phyloP scores from a whole-genome alignment of 73 alveolate species.

The Paramecium biaurelia region DNA sequence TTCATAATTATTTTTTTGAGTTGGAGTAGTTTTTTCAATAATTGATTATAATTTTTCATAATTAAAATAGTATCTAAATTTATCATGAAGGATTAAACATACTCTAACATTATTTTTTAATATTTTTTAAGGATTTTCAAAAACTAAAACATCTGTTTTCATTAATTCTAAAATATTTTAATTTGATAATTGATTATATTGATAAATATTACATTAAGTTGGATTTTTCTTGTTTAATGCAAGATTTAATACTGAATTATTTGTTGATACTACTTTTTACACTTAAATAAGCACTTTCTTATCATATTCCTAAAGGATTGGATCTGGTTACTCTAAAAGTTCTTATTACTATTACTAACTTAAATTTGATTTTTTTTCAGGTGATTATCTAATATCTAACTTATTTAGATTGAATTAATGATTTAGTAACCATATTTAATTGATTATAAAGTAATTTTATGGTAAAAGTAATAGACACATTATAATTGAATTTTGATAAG shows the following conservation, averaged over 20 bases:
- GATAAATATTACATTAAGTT: neutral
- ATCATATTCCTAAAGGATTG: neutral
- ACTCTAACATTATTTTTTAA: neutral
- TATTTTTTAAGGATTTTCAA: slow-evolving; percentile 25
- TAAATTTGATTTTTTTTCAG: neutral
- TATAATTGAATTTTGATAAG: neutral
- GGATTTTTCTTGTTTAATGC: neutral
- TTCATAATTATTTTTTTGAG: neutral
- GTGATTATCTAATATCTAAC: neutral
- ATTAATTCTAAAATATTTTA: neutral
- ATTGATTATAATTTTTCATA: neutral
- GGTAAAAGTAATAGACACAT: neutral
- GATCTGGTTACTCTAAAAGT: neutral
- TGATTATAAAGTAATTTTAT: neutral
- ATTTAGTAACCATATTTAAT: neutral
- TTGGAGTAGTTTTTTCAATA: neutral
- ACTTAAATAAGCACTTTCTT: neutral
- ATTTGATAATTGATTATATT: neutral
- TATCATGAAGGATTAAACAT: neutral
- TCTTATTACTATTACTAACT: neutral
- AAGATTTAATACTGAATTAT: neutral
- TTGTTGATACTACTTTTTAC: neutral
- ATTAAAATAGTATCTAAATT: neutral
- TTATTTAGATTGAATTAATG: neutral
- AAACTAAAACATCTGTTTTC: neutral